Conservation (phyloP, 371 early-diverging fungal genomes). For the Lichtheimia corymbifera region DNA sequence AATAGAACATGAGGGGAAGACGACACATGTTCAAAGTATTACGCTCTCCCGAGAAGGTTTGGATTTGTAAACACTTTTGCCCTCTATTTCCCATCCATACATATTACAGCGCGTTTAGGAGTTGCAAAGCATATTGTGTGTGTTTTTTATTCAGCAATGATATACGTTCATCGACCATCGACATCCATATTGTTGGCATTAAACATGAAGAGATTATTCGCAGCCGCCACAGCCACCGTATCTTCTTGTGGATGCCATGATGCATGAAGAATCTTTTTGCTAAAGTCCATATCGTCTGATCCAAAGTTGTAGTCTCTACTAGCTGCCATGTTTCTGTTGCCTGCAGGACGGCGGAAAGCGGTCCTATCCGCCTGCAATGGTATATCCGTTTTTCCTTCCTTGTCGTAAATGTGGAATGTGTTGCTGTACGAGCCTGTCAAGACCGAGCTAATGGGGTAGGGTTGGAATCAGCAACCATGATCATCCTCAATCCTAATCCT, state of each 20-base stretch:
- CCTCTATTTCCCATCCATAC: too few relatives aligned
- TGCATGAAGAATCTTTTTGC: conserved; percentile 95
- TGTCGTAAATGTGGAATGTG: conserved; percentile 91
- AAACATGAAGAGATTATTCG: conserved; percentile 97
- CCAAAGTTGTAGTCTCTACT: conserved; percentile 7
- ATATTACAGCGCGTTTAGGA: too few relatives aligned
- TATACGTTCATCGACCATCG: too few relatives aligned
- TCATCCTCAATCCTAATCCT: not conserved
- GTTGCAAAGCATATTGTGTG: too few relatives aligned
- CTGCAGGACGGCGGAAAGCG: conserved; percentile 80
- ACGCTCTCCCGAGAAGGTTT: too few relatives aligned
- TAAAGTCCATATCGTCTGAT: conserved; percentile 73
- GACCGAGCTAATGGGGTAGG: conserved; percentile 52
- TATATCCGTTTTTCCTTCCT: conserved; percentile 73
- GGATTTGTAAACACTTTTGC: too few relatives aligned
- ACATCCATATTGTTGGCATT: conserved; percentile 22
- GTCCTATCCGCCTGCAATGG: conserved; percentile 96
- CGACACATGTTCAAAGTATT: too few relatives aligned
- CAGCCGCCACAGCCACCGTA: conserved; percentile 95
- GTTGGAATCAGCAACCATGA: not conserved
- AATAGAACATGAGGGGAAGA: too few relatives aligned
- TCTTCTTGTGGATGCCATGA: conserved; percentile 98
- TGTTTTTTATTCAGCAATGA: too few relatives aligned
- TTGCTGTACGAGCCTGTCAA: conserved; percentile 98
- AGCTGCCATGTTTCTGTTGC: conserved; percentile 49